Conservation (phyloP, 2,329 filamentous ascomycete species). For the Daldinia sp. region DNA sequence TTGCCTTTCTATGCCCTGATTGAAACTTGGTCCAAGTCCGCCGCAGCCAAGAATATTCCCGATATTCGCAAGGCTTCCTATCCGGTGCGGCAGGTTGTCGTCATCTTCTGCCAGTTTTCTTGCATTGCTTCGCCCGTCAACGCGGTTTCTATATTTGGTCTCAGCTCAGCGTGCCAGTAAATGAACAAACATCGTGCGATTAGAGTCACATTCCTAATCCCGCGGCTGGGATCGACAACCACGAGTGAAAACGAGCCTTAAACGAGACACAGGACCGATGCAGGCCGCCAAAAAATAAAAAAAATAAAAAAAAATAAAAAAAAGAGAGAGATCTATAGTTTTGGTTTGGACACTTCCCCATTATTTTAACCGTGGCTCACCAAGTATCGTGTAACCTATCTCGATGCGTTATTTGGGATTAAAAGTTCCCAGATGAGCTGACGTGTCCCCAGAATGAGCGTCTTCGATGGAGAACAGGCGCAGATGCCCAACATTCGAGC, state of each 20-base stretch:
- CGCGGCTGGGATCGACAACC: constrained; percentile 16
- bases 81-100: constrained; percentile 9
- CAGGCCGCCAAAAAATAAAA: too few relatives aligned
- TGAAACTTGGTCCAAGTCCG: constrained; percentile 1
- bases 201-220: constrained; percentile 28
- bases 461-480: background rate
- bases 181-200: constrained; percentile 11
- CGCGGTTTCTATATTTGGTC: constrained; percentile 30
- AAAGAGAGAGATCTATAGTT: background rate
- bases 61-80: constrained; percentile 24
- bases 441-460: constrained; percentile 12
- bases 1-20: constrained; percentile 8
- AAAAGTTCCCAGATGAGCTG: constrained; percentile 10
- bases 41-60: constrained; percentile 34
- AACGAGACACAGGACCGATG: constrained; percentile 31
- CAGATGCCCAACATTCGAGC: background rate
- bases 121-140: constrained; percentile 1
- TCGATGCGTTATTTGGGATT: constrained; percentile 18
- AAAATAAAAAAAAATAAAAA: too few relatives aligned
- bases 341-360: background rate
- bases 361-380: background rate
- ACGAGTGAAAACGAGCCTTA: constrained; percentile 15
- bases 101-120: constrained; percentile 18
- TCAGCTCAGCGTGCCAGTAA: constrained; percentile 14
- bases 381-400: background rate